phyloP scores from a whole-genome alignment of 257 asterid genomes.

The Haberlea rhodopensis region DNA sequence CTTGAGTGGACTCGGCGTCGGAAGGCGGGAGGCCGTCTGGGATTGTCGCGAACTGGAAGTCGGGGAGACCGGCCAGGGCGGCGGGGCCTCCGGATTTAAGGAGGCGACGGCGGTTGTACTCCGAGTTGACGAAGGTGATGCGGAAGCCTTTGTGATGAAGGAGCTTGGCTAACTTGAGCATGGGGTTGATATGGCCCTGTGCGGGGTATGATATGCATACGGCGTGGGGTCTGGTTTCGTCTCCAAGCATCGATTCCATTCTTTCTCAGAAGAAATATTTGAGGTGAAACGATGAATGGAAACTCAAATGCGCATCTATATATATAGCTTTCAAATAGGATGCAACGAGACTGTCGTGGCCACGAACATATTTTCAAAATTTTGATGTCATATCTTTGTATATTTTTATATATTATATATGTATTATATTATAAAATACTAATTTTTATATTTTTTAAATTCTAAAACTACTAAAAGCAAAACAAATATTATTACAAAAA shows the following conservation, averaged over 20 bases:
- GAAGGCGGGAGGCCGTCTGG: constrained; percentile 37
- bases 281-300: too few relatives aligned
- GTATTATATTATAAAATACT: too few relatives aligned
- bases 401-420: too few relatives aligned
- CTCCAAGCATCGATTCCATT: not conserved
- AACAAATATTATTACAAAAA: too few relatives aligned
- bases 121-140: constrained; percentile 36
- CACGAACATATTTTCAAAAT: too few relatives aligned
- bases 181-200: constrained; percentile 36
- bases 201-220: constrained; percentile 35
- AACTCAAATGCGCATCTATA: too few relatives aligned
- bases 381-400: too few relatives aligned
- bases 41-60: constrained; percentile 27
- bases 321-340: too few relatives aligned
- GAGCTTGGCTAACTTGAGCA: constrained; percentile 35
- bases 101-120: constrained; percentile 35
- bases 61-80: constrained; percentile 29
- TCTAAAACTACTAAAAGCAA: too few relatives aligned
- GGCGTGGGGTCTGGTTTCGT: constrained; percentile 22
- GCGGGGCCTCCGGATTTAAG: constrained; percentile 24
- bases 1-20: constrained; percentile 33
- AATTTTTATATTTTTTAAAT: too few relatives aligned
- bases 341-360: too few relatives aligned
- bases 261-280: too few relatives aligned
- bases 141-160: constrained; percentile 34